A percentile compares a stretch with the other conserved stretches of the same genome.
These are phyloP conservation scores for Russula ochroleuca DNA, from an alignment of 768 basidiomycete species.

Conservation along the genomic window DNA sequence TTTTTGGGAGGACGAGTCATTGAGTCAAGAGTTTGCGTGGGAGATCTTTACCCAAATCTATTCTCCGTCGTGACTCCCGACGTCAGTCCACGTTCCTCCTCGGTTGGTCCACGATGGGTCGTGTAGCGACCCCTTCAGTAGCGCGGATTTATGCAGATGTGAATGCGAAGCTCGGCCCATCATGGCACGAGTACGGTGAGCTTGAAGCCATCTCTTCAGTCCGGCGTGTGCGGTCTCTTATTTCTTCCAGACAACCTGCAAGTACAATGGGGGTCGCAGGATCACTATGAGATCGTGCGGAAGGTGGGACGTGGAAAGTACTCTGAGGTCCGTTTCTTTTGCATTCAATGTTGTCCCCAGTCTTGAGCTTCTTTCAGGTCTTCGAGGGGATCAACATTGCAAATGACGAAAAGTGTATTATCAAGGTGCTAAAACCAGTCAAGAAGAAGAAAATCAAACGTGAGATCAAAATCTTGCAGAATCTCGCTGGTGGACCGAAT, in stretches of 20 bases:
- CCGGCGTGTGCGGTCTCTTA: conserved; percentile 8
- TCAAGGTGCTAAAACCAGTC: conserved; percentile 97
- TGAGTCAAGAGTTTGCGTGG: background rate
- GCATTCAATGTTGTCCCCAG: conserved; percentile 7
- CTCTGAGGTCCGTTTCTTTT: conserved; percentile 62
- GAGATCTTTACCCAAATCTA: conserved; percentile 11
- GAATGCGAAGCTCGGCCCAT: conserved; percentile 78
- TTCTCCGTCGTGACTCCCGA: conserved; percentile 7
- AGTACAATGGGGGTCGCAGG: conserved; percentile 96
- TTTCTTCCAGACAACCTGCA: conserved; percentile 75
- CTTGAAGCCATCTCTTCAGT: conserved; percentile 16
- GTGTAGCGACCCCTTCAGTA: conserved; percentile 70
- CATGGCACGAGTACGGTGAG: conserved; percentile 95
- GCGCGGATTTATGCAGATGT: conserved; percentile 86
- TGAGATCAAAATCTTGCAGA: conserved; percentile 97
- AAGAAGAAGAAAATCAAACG: conserved; percentile 99
- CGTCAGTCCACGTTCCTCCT: conserved; percentile 15
- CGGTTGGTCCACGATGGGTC: conserved; percentile 48
- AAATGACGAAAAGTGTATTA: conserved; percentile 91
- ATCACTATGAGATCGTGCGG: conserved; percentile 95
- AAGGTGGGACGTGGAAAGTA: conserved; percentile 97
- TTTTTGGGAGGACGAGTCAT: conserved; percentile 30
- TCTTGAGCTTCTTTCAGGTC: conserved; percentile 46
- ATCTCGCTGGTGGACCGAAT: conserved; percentile 93
- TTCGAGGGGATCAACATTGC: conserved; percentile 92